These are phyloP conservation scores for Aspergillus biplanus DNA, from an alignment of 495 filamentous ascomycete species.

Conservation along the genomic window DNA sequence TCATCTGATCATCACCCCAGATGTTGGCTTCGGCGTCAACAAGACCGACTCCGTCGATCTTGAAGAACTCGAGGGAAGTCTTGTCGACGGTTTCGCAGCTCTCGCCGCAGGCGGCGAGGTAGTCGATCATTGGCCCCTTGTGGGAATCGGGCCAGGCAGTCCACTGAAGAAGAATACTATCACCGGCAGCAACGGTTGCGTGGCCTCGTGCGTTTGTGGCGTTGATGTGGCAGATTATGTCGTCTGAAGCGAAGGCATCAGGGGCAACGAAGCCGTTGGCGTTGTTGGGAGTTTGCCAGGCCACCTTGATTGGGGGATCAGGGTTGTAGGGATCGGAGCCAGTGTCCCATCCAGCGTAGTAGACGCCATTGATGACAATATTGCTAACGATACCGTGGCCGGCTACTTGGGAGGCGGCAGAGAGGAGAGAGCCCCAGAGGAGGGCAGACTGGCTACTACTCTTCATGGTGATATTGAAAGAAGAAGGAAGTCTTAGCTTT, in stretches of 20 bases:
- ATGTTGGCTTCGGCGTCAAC: constrained; percentile 48
- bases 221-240: constrained; percentile 55
- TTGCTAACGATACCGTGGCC: constrained; percentile 62
- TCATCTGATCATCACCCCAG: constrained; percentile 63
- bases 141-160: constrained; percentile 35
- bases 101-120: constrained; percentile 66
- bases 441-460: constrained; percentile 24
- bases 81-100: constrained; percentile 62
- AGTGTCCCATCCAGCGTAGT: constrained; percentile 42
- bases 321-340: constrained; percentile 35
- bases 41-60: constrained; percentile 64
- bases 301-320: constrained; percentile 44
- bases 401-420: constrained; percentile 47
- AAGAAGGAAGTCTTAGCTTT: neutral
- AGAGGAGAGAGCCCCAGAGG: constrained; percentile 40
- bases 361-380: constrained; percentile 56
- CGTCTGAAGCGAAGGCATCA: constrained; percentile 37
- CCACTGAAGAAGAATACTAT: constrained; percentile 44
- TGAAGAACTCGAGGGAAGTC: constrained; percentile 64
- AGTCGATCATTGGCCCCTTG: constrained; percentile 60
- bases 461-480: constrained; percentile 29
- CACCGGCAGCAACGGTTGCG: constrained; percentile 46
- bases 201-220: constrained; percentile 39
- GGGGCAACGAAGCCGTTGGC: constrained; percentile 57
- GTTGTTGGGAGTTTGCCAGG: constrained; percentile 48